A percentile compares a stretch with the other conserved stretches of the same genome.
Evolutionary conservation across 768 basidiomycete genomes (phyloP).

Genomic region (Sporobolomyces pararoseus): DNA sequence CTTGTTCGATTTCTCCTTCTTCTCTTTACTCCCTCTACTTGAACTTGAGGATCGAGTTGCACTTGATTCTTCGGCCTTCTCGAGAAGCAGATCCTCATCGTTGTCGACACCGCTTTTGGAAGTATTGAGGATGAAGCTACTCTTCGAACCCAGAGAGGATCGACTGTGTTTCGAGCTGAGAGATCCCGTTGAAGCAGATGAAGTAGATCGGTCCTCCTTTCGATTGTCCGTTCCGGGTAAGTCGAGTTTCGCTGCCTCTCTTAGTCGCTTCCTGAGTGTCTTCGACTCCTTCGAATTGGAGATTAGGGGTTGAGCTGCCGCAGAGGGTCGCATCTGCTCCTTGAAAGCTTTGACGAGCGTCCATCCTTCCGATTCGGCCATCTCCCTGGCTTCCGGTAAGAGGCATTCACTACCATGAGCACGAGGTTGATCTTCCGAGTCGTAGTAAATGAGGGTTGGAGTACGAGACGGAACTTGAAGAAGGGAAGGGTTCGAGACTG

Average conservation of each 20-base stretch:
- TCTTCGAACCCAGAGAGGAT: neutral
- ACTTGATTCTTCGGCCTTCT: neutral
- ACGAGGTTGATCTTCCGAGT: slow-evolving; percentile 1
- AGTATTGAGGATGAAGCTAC: neutral
- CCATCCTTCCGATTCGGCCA: slow-evolving; percentile 16
- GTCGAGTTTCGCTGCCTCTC: neutral
- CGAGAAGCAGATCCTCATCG: neutral
- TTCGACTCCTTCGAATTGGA: neutral
- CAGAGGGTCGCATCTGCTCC: slow-evolving; percentile 10
- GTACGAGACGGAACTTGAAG: slow-evolving; percentile 12
- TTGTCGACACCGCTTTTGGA: neutral
- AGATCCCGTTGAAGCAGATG: neutral
- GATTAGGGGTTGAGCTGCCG: neutral
- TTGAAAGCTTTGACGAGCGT: slow-evolving; percentile 20
- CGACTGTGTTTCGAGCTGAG: neutral
- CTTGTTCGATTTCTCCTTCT: neutral
- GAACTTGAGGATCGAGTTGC: neutral
- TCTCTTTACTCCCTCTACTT: neutral
- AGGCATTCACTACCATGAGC: slow-evolving; percentile 14
- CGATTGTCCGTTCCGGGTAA: no score
- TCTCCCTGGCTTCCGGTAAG: neutral
- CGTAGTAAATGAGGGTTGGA: slow-evolving; percentile 21
- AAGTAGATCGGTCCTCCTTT: no score
- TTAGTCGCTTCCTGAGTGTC: neutral
- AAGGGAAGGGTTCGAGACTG: neutral